A percentile compares a stretch with the other conserved stretches of the same genome.
These are phyloP conservation scores for Marchantia polymorpha DNA, from an alignment of 225 moss, liverwort and hornwort species.

Conservation along the genomic window DNA sequence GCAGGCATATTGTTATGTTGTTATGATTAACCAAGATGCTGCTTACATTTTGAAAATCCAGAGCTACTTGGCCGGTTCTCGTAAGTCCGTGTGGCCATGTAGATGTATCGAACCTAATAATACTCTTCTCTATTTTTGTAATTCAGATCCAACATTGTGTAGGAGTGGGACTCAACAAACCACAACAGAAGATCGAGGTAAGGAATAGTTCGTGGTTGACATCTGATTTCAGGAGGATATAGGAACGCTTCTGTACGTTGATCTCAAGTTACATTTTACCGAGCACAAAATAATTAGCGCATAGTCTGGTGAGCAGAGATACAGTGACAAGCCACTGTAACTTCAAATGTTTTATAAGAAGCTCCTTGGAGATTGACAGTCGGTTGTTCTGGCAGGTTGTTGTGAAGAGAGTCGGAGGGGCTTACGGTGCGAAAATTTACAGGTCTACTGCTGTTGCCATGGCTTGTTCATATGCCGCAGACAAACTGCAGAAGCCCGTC, in stretches of 20 bases:
- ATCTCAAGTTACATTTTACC: background rate
- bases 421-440: constrained; percentile 72
- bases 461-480: constrained; percentile 86
- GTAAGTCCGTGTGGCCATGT: background rate
- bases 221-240: background rate
- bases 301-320: background rate
- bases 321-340: background rate
- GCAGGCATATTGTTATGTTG: too few species aligned
- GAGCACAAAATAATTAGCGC: background rate
- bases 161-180: constrained; percentile 67
- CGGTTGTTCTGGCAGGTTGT: constrained; percentile 47
- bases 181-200: constrained; percentile 81
- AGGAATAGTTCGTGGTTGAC: constrained; percentile 12
- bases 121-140: background rate
- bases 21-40: too few species aligned
- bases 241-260: background rate
- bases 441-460: constrained; percentile 57
- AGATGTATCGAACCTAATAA: background rate
- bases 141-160: constrained; percentile 80
- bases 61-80: background rate
- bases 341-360: background rate
- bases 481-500: constrained; percentile 71
- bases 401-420: constrained; percentile 77
- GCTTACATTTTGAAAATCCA: too few species aligned
- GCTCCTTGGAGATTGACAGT: background rate